phyloP scores from a whole-genome alignment of 257 asterid genomes.

The Ilex aquifolium region DNA sequence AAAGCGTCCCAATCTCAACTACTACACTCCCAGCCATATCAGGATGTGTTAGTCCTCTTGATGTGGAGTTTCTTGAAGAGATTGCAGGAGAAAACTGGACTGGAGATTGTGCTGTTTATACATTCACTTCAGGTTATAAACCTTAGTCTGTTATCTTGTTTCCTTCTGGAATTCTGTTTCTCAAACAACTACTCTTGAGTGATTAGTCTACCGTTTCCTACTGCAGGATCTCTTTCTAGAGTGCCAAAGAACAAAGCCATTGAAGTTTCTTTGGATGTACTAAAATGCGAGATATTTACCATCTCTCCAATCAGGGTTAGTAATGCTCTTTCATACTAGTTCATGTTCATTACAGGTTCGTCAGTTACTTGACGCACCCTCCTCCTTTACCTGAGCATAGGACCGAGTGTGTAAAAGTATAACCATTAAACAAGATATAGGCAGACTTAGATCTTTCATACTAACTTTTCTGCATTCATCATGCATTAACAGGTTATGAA shows the following conservation, averaged over 20 bases:
- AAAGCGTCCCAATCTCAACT: not conserved
- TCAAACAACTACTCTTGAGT: no score
- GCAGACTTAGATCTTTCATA: no score
- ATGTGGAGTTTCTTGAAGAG: conserved; percentile 44
- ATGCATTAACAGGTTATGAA: conserved; percentile 19
- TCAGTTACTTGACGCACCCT: no score
- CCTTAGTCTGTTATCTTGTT: not conserved
- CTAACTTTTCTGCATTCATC: no score
- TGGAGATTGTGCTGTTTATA: conserved; percentile 42
- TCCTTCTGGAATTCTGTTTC: not conserved
- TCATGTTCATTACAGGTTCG: no score
- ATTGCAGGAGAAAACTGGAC: conserved; percentile 44
- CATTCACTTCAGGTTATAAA: conserved; percentile 39
- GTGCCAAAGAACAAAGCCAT: conserved; percentile 24
- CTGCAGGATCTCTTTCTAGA: conserved; percentile 28
- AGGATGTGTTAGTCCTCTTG: conserved; percentile 39
- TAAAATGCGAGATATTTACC: conserved; percentile 54
- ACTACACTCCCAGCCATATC: conserved; percentile 12
- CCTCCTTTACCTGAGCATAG: no score
- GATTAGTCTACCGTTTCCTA: no score
- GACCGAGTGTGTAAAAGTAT: no score
- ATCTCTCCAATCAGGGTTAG: conserved; percentile 45
- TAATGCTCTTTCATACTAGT: not conserved
- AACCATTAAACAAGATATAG: no score
- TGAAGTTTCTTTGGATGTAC: conserved; percentile 28